Evolutionary conservation across 2,329 filamentous ascomycete species (phyloP), one percentile per base, ranked within the genome.

Genomic region (Ceratocystis alfenasii): DNA sequence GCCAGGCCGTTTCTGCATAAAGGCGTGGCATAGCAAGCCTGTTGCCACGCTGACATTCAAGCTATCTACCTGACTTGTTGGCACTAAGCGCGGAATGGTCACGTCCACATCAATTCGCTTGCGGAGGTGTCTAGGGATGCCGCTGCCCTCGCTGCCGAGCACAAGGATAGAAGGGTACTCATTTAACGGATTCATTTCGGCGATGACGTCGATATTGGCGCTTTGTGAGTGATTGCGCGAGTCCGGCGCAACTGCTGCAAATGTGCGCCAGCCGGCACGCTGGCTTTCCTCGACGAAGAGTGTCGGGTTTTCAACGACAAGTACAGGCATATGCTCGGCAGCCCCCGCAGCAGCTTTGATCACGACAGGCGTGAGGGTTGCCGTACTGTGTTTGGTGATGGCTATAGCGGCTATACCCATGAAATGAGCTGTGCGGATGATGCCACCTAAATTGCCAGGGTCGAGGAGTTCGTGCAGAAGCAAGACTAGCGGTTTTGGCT

Each of bases 31-130:
- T 63, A 97, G 76, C 62, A 97, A 77, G 0, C 85, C 90, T 5
- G 89, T 85, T 1, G 94, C 93, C 22, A 95, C 92, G 72, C 89
- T 90, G 48, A 97, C 94, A 73, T 99, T 97, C 74, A 99, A 76
- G 74, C 91, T 96, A 75, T 97, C 93, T 2, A 99, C 85, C 73
- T 70, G 85, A 73, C 72, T 81, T 73, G 71, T 78, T 69, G 72
- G 77, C 53, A 75, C 80, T 69, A 74, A 81, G 74, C 74, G 82
- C 69, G 80, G 81, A 65, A 99, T 89, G 5, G 86, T 83, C 3
- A 87, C 71, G 70, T 86, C 79, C 36, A 78, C 79, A 70, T 95
- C 84, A 0, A 89, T 87, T 66, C 83, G 80, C 53, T 81, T 83
- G 70, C 83, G 83, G 68, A 94, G 75, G 66, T 81, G 79, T 64